These are phyloP conservation scores for Lyophyllum atratum DNA, from an alignment of 768 basidiomycete species.

Conservation along the genomic window DNA sequence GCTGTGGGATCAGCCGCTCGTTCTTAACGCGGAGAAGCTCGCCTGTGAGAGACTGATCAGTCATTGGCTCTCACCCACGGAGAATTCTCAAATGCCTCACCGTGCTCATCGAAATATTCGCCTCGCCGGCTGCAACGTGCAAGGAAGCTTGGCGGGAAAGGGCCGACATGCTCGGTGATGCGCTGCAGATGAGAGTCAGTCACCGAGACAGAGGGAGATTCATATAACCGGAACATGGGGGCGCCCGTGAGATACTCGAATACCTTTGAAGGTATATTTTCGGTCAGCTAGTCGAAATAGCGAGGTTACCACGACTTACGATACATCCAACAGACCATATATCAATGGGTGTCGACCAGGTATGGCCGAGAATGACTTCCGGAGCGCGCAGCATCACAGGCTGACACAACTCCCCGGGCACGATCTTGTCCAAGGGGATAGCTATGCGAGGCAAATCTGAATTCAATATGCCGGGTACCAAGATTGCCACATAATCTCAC, in stretches of 20 bases:
- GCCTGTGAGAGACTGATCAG: not conserved
- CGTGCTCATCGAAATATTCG: conserved; percentile 19
- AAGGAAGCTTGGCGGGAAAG: conserved; percentile 19
- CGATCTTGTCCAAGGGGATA: not conserved
- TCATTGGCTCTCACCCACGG: too few relatives aligned
- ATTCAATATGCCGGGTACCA: not conserved
- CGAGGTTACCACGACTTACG: conserved; percentile 12
- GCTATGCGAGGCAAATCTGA: not conserved
- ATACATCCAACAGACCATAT: conserved; percentile 29
- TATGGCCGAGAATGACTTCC: conserved; percentile 24
- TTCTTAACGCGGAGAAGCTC: conserved; percentile 7
- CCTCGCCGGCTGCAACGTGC: conserved; percentile 12
- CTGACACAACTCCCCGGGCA: conserved; percentile 3
- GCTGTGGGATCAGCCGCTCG: not conserved
- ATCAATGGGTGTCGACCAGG: conserved; percentile 22
- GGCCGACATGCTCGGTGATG: conserved; percentile 19
- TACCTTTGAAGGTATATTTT: conserved; percentile 9
- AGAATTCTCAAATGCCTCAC: not conserved
- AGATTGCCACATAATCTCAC: conserved; percentile 10
- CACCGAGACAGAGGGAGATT: not conserved
- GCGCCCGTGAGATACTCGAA: conserved; percentile 6
- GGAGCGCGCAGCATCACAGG: conserved; percentile 21
- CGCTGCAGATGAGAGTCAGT: conserved; percentile 14
- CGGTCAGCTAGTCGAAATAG: not conserved
- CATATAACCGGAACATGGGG: not conserved